Percentiles rank a stretch among this genome's conserved stretches.
phyloP scores from a whole-genome alignment of 805 yeast genomes.

The Candida suzukii region DNA sequence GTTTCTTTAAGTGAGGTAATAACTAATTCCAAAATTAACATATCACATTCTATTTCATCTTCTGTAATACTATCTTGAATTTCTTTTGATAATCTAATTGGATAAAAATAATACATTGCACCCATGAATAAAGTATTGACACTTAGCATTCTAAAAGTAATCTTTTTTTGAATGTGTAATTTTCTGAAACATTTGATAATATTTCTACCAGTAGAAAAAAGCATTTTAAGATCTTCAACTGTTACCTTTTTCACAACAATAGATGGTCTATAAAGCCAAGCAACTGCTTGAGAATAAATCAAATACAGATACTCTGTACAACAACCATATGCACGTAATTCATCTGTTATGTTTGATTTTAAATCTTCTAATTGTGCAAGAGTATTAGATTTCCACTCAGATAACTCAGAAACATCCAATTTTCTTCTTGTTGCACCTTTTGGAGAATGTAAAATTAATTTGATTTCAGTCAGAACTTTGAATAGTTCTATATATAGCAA shows the following conservation, averaged over 20 bases:
- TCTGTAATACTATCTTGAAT: background rate
- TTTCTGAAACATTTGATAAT: background rate
- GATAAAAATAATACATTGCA: background rate
- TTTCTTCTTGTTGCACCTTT: background rate
- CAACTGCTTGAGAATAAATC: background rate
- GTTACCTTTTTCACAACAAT: background rate
- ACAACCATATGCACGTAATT: background rate
- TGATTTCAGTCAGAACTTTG: background rate
- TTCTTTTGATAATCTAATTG: background rate
- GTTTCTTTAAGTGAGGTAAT: background rate
- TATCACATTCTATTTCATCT: background rate
- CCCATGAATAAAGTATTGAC: background rate
- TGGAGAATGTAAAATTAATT: background rate
- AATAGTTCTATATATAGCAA: background rate
- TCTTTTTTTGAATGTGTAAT: background rate
- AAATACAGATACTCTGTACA: background rate
- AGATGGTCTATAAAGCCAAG: background rate
- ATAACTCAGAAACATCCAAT: background rate
- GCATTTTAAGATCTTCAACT: background rate
- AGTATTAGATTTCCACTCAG: background rate
- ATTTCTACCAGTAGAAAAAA: background rate
- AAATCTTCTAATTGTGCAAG: background rate
- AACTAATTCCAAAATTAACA: background rate
- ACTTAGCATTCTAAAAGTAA: background rate
- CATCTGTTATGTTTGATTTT: background rate